These are phyloP conservation scores for Pythium phragmiticola DNA, from an alignment of 352 stramenopile species.

Conservation along the genomic window DNA sequence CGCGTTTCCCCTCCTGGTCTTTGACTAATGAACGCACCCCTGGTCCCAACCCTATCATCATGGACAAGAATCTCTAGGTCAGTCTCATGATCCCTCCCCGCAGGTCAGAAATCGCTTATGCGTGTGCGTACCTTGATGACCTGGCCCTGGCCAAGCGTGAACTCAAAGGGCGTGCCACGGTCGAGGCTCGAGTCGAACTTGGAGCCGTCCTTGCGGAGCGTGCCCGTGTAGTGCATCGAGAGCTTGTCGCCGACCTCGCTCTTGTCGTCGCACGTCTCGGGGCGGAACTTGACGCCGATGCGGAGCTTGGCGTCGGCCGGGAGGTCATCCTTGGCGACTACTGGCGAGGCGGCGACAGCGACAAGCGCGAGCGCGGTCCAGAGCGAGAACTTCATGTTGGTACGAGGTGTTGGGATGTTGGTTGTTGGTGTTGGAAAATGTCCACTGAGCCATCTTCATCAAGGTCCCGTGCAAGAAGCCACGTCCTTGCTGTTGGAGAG, in stretches of 20 bases:
- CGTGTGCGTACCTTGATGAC: conserved; percentile 89
- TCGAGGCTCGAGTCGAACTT: conserved; percentile 98
- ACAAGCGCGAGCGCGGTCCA: conserved; percentile 41
- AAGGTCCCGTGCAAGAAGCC: not conserved
- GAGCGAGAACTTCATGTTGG: conserved; percentile 50
- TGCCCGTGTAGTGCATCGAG: conserved; percentile 96
- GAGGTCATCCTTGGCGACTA: conserved; percentile 71
- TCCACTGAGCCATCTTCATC: conserved; percentile 2
- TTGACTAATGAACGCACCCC: conserved; percentile 41
- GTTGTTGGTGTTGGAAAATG: conserved; percentile 8
- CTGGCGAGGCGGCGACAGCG: conserved; percentile 25
- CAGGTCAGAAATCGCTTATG: not conserved
- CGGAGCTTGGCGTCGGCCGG: conserved; percentile 63
- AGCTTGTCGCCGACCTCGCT: conserved; percentile 85
- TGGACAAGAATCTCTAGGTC: not conserved
- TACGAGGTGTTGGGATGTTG: conserved; percentile 3
- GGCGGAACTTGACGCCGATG: conserved; percentile 79
- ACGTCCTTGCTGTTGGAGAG: conserved; percentile 16
- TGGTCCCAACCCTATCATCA: conserved; percentile 71
- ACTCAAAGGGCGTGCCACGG: conserved; percentile 92
- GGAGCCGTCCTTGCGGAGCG: conserved; percentile 93
- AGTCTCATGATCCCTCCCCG: not conserved
- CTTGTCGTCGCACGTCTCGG: conserved; percentile 67
- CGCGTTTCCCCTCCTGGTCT: not conserved
- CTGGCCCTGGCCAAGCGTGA: conserved; percentile 91